Conservation (phyloP, 2,329 filamentous ascomycete genomes). For the Penicillium rolfsii region DNA sequence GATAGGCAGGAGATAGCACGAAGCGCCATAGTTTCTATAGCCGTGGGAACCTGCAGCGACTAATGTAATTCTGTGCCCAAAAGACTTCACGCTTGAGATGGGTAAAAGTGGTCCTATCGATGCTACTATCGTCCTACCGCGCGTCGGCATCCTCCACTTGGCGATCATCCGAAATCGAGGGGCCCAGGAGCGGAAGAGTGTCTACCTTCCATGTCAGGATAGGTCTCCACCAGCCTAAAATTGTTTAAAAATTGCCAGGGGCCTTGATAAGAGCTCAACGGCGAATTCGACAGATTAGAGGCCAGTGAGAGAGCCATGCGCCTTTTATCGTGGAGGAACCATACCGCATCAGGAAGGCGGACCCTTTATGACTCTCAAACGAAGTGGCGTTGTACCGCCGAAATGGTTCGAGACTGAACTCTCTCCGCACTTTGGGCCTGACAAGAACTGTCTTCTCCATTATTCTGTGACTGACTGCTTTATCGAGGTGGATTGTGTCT, state of each 20-base stretch:
- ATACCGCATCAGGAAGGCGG: constrained; percentile 27
- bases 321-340: neutral
- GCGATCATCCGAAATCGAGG: neutral
- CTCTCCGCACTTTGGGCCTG: constrained; percentile 9
- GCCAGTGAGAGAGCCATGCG: neutral
- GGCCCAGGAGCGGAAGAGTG: neutral
- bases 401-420: neutral
- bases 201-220: neutral
- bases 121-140: neutral
- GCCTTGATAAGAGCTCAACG: neutral
- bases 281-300: neutral
- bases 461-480: neutral
- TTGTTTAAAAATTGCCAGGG: neutral
- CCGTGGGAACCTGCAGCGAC: neutral
- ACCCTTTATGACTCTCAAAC: constrained; percentile 15
- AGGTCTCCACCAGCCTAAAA: neutral
- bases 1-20: neutral
- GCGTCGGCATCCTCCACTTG: neutral
- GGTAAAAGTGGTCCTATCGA: neutral
- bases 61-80: neutral
- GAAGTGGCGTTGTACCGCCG: neutral
- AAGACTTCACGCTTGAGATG: neutral
- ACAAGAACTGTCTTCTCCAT: neutral
- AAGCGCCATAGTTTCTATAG: neutral
- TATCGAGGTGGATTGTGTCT: neutral